Evolutionary conservation across 2,329 filamentous ascomycete genomes (phyloP), one percentile per base, ranked within the genome.

Genomic region (Trichothecium roseum): DNA sequence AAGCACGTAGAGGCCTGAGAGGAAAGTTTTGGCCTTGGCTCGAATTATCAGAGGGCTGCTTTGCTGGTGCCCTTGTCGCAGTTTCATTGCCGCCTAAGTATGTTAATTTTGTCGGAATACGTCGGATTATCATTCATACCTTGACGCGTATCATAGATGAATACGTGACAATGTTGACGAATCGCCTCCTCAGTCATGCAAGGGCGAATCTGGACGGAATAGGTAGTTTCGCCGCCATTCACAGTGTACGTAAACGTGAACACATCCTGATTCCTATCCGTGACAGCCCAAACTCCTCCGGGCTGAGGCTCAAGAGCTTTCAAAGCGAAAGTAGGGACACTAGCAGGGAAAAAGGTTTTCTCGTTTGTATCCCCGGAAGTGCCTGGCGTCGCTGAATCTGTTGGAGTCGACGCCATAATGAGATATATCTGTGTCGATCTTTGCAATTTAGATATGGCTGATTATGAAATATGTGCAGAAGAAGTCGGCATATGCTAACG

Each of bases 61-160:
- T n/a, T n/a, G n/a, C n/a, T n/a, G n/a, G n/a, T n/a, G n/a, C n/a
- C n/a, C n/a, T n/a, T n/a, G n/a, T n/a, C n/a, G n/a, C n/a, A n/a
- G n/a, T n/a, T n/a, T n/a, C n/a, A n/a, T n/a, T n/a, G n/a, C n/a
- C n/a, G n/a, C n/a, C n/a, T n/a, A n/a, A n/a, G n/a, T n/a, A n/a
- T n/a, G n/a, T n/a, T n/a, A n/a, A n/a, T n/a, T n/a, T n/a, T n/a
- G n/a, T n/a, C n/a, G n/a, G n/a, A n/a, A n/a, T n/a, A n/a, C n/a
- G n/a, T n/a, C n/a, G n/a, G n/a, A n/a, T n/a, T n/a, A n/a, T n/a
- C n/a, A n/a, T n/a, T n/a, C n/a, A n/a, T n/a, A n/a, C n/a, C n/a
- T n/a, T n/a, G n/a, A n/a, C n/a, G n/a, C n/a, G n/a, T 26, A n/a
- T 37, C 31, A 26, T 44, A 42, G 30, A 44, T 35, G 10, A 41